Evolutionary conservation across 1,139 yeast genomes (phyloP), one percentile per base, ranked within the genome.

Genomic region (Kodamaea sp.): DNA sequence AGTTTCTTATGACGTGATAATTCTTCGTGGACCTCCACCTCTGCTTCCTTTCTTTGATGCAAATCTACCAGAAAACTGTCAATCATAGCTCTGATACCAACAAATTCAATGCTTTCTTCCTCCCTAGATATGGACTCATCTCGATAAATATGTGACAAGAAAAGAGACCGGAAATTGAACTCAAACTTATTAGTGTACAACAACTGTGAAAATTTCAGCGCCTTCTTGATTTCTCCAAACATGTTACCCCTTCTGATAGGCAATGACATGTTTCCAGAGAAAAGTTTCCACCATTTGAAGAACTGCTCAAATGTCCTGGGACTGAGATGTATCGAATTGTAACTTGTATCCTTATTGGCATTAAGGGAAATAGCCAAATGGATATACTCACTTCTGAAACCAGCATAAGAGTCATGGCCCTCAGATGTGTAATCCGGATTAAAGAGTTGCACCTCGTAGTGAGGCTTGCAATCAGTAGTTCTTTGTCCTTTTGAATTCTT

Each of bases 341-440:
- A 65, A 39, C 70, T 62, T 4, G 55, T 45, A 7, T 59, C 64
- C 15, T 56, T 55, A 40, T 64, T 57, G 15, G 95, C 85, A 26
- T 72, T 61, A 28, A 90, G 69, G 0, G 86, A 71, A 20, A 90
- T 69, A 0, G 94, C 86, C 75, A 90, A 66, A 53, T 88, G 96
- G 12, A 89, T 70, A 48, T 75, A 85, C 34, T 85, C 80, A 36
- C 94, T 80, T 53, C 97, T 66, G 61, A 85, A 90, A 0, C 87
- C 94, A 4, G 57, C 55, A 51, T 82, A 90, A 0, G 96, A 86
- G 56, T 92, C 97, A 48, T 82, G 81, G 0, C 53, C 58, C 2
- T 61, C 55, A 8, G 65, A 48, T 4, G 85, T 76, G 50, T 52
- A 77, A 4, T 76, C 66, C 0, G 96, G 96, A 50, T 83, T 78